Base-by-base conservation (phyloP, 495 filamentous ascomycete genomes). In the Daldinia grandis region DNA sequence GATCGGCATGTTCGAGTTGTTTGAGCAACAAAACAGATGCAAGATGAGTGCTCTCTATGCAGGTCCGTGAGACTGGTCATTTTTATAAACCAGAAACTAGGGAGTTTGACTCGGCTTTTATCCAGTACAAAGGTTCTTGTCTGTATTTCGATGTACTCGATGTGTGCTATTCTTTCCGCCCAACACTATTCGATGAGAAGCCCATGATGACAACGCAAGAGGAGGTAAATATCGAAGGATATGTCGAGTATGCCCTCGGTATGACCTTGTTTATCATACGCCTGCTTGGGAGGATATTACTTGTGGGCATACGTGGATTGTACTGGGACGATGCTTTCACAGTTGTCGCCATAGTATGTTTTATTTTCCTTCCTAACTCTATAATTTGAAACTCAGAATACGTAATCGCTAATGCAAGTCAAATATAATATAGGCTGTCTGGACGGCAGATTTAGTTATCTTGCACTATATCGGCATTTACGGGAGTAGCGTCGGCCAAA, bases 401-500 rank as follows among this genome's bases (percentile, higher is more conserved):
- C 8, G 33, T 19, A 6, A 21, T 51, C 12, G 21, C 55, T 66
- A 21, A 59, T 42, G 24, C 27, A 40, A 21, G 5, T 14, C 14
- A 21, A 38, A 15, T 28, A 24, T 27, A 3, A 8, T 3, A 4
- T 30, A 66, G 63, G 31, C 55, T n/a, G 51, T 66, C 33, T 66
- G 63, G 63, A 66, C 63, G 24, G 17, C 55, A 9, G 55, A 66
- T 31, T 40, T 66, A 21, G 63, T 59, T 8, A 51, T 66, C 30
- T 19, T 66, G 21, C 19, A 58, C 4, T 51, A 58, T 14, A 66
- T 66, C n/a, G 63, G 63, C 44, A 31, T 66, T 30, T 38, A 59
- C 42, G 63, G 63, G 50, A 66, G 54, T 27, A 66, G 63, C 28
- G 63, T 66, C 15, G 63, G 63, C 5, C 63, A 66, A 40, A 66